Evolutionary conservation across 345 rosid species (phyloP).

Genomic region (Litchi chinensis): DNA sequence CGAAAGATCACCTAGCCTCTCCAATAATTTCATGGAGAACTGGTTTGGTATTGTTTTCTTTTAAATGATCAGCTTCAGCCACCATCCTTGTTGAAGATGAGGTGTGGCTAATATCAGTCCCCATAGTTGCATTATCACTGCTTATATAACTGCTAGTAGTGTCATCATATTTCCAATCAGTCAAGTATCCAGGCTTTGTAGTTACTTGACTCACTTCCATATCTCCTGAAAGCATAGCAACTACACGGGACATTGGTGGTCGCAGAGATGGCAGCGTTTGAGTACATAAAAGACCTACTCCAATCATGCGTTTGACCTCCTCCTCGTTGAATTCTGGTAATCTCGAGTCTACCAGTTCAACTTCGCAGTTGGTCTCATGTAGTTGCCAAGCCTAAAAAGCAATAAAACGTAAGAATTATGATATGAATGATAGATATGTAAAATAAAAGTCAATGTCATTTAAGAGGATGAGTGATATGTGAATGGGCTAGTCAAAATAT

Average conservation of each 20-base stretch:
- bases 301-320: conserved; percentile 50
- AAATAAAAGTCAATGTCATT: not conserved
- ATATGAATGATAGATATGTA: not conserved
- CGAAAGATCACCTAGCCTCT: conserved; percentile 12
- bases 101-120: conserved; percentile 6
- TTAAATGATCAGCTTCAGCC: not conserved
- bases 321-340: conserved; percentile 41
- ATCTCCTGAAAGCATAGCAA: conserved; percentile 73
- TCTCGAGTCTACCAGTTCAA: conserved; percentile 45
- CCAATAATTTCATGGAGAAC: conserved; percentile 26
- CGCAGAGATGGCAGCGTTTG: conserved; percentile 56
- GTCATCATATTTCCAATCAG: conserved; percentile 57
- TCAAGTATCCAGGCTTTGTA: conserved; percentile 35
- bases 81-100: conserved; percentile 21
- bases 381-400: conserved; percentile 30
- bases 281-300: conserved; percentile 65
- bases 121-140: conserved; percentile 27
- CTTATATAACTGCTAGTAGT: conserved; percentile 29
- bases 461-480: not conserved
- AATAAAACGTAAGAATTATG: not conserved
- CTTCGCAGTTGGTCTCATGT: conserved; percentile 33
- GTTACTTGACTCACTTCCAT: conserved; percentile 49
- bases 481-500: not conserved
- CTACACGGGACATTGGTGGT: conserved; percentile 68
- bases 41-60: not conserved